phyloP scores from a whole-genome alignment of 176 grass and related monocot genomes.

The Tuctoria greenei region DNA sequence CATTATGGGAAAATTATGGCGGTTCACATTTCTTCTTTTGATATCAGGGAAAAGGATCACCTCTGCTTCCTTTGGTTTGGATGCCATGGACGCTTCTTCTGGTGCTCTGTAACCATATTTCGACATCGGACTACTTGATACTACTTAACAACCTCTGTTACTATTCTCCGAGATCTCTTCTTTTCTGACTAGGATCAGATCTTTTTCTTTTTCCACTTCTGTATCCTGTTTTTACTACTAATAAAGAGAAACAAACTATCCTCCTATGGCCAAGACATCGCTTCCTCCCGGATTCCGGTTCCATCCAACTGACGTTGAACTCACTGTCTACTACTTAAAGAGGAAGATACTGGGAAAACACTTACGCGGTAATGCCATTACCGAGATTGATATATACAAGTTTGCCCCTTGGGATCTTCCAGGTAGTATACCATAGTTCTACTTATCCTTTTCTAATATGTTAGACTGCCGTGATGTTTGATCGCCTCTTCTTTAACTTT shows the following conservation, averaged over 20 bases:
- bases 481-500: constrained; percentile 28
- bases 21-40: too few species aligned
- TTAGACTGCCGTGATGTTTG: not conserved
- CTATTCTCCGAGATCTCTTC: not conserved
- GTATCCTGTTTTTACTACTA: constrained; percentile 17
- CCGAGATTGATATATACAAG: constrained; percentile 78
- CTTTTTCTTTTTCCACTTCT: constrained; percentile 15
- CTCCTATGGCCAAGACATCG: constrained; percentile 53
- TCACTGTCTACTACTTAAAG: constrained; percentile 76
- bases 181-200: not conserved
- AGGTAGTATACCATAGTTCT: constrained; percentile 15
- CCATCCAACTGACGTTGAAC: constrained; percentile 80
- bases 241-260: constrained; percentile 9
- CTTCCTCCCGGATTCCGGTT: constrained; percentile 85
- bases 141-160: constrained; percentile 26
- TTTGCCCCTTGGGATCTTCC: constrained; percentile 94
- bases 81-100: constrained; percentile 36
- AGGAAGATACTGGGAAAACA: constrained; percentile 69
- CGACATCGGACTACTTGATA: constrained; percentile 43
- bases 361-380: constrained; percentile 53
- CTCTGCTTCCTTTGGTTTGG: constrained; percentile 28
- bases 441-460: too few species aligned
- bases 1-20: too few species aligned
- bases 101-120: constrained; percentile 41
- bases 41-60: constrained; percentile 40